phyloP scores from a whole-genome alignment of 805 yeast genomes.

The Wickerhamomyces xylosicus region DNA sequence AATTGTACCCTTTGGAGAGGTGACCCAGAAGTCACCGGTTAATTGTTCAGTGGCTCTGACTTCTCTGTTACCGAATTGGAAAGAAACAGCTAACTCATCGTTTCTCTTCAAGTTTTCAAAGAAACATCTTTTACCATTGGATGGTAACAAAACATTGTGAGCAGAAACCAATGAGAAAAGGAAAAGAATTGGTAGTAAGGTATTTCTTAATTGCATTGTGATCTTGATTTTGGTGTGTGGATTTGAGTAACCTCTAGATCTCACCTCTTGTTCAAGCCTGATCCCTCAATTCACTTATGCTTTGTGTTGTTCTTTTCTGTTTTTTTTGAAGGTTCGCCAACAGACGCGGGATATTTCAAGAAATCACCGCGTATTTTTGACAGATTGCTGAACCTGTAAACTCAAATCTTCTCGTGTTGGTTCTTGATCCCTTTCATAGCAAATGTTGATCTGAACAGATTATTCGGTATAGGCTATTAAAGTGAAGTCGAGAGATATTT shows the following conservation, averaged over 20 bases:
- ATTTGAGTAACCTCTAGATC: too few species aligned
- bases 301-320: background rate
- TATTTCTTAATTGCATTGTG: constrained; percentile 1
- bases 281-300: background rate
- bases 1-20: constrained; percentile 31
- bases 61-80: constrained; percentile 90
- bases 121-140: constrained; percentile 82
- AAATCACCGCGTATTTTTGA: background rate
- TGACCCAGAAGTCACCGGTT: constrained; percentile 45
- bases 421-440: too few species aligned
- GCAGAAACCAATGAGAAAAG: constrained; percentile 28
- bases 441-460: too few species aligned
- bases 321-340: background rate
- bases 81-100: constrained; percentile 80
- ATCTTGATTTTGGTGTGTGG: background rate
- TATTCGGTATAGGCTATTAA: too few species aligned
- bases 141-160: constrained; percentile 74
- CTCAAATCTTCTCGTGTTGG: too few species aligned
- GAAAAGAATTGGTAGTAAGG: constrained; percentile 1
- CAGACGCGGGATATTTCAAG: background rate
- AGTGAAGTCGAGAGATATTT: too few species aligned
- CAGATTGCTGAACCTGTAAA: background rate
- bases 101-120: constrained; percentile 72
- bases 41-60: constrained; percentile 58
- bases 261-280: background rate